Evolutionary conservation across 176 grass and related monocot species (phyloP), one percentile per base, ranked within the genome.

Genomic region (Paspalum vaginatum): DNA sequence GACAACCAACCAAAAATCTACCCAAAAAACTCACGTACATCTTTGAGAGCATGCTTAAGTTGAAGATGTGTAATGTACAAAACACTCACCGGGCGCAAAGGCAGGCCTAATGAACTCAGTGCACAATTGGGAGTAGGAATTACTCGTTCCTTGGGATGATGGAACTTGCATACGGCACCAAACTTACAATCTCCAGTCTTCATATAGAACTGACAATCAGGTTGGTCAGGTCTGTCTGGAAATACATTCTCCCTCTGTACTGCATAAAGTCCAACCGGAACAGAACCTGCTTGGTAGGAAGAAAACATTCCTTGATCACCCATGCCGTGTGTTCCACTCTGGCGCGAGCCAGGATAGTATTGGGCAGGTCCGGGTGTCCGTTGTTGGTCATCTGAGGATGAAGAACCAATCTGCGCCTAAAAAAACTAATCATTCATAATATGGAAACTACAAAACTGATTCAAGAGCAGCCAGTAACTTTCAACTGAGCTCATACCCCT

Each of bases 151-250:
- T 81, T 91, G 18, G 94, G 94, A 83, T 97, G 94, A 91, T 97
- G 80, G 87, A 94, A 97, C 85, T 90, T 97, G 82, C 94, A 97
- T 24, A 91, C 92, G 49, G 87, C 85, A 86, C 94, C 94, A 76
- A 94, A 97, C 68, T 97, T 97, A 44, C 94, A 97, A 39, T 97
- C 94, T 66, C 94, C 94, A 14, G 94, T 97, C 70, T 97, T 97
- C 87, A 97, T 94, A 65, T 97, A 97, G 70, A 94, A 97, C 78
- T 94, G 91, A 55, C 94, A 97, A 61, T 94, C 94, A 37, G 94
- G 91, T 85, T 97, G 91, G 63, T 89, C 94, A 45, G 94, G 94
- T 88, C 94, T 93, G 61, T 97, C 91, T 25, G 94, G 94, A 86
- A 97, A 97, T 81, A 97, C 74, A 54, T 82, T 90, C 76, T 97